A percentile compares a stretch with the other conserved stretches of the same genome.
Evolutionary conservation across 805 yeast species (phyloP).

Genomic region (Blastobotrys robertii): DNA sequence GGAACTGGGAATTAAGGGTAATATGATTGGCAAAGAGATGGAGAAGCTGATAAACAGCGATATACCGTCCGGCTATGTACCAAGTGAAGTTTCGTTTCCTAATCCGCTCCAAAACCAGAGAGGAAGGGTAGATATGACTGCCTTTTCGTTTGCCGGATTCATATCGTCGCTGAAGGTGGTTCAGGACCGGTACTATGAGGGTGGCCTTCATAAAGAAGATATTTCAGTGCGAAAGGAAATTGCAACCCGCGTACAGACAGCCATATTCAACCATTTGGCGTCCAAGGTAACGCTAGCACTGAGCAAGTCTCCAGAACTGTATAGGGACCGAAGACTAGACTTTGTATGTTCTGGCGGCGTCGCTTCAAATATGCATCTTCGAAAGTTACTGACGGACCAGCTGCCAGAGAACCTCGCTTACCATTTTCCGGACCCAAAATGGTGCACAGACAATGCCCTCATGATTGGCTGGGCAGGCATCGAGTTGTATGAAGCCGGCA

Average conservation of each 20-base stretch:
- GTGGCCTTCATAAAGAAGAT: not conserved
- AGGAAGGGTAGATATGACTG: slow-evolving; percentile 35
- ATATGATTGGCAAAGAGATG: slow-evolving; percentile 78
- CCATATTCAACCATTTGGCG: slow-evolving; percentile 63
- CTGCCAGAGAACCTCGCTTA: slow-evolving; percentile 23
- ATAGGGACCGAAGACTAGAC: slow-evolving; percentile 4
- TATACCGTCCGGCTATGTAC: slow-evolving; percentile 20
- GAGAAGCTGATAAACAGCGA: slow-evolving; percentile 43
- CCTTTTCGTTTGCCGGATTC: slow-evolving; percentile 75
- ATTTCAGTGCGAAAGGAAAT: slow-evolving; percentile 11
- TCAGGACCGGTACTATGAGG: slow-evolving; percentile 9
- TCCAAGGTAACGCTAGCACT: slow-evolving; percentile 41
- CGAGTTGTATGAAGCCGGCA: slow-evolving; percentile 57
- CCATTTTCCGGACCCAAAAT: slow-evolving; percentile 55
- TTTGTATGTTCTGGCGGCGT: slow-evolving; percentile 92
- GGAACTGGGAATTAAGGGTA: slow-evolving; percentile 67
- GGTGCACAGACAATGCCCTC: slow-evolving; percentile 91
- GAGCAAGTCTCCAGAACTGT: slow-evolving; percentile 30
- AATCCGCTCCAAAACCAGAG: slow-evolving; percentile 45
- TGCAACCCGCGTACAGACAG: slow-evolving; percentile 39
- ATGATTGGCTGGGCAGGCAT: slow-evolving; percentile 99
- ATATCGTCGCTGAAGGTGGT: slow-evolving; percentile 37
- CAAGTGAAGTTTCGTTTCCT: slow-evolving; percentile 27
- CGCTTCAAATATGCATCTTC: slow-evolving; percentile 50
- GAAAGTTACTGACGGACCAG: slow-evolving; percentile 19